phyloP scores from a whole-genome alignment of 805 yeast genomes.

The Hagleromyces aurorensis region DNA sequence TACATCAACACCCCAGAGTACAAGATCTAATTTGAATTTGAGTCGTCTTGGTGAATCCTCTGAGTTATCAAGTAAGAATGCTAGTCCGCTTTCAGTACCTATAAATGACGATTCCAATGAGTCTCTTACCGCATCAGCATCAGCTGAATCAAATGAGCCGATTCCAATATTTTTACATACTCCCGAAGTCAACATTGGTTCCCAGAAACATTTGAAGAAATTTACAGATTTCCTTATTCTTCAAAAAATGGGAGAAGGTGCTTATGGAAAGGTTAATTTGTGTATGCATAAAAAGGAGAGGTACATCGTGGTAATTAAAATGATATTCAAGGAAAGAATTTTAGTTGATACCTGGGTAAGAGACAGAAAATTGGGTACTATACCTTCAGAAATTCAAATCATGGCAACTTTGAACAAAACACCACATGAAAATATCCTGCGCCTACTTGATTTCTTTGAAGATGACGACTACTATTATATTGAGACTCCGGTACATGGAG shows the following conservation, averaged over 20 bases:
- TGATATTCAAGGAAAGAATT: constrained; percentile 86
- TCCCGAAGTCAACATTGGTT: constrained; percentile 44
- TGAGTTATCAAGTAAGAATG: not conserved
- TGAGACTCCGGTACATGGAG: constrained; percentile 89
- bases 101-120: too few relatives aligned
- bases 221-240: constrained; percentile 62
- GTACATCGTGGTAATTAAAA: constrained; percentile 71
- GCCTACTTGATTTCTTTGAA: constrained; percentile 85
- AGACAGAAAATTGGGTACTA: constrained; percentile 83
- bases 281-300: constrained; percentile 59
- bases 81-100: too few relatives aligned
- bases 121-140: constrained; percentile 4
- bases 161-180: constrained; percentile 10
- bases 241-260: constrained; percentile 89
- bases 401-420: constrained; percentile 70
- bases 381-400: constrained; percentile 93
- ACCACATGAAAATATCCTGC: constrained; percentile 84
- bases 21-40: constrained; percentile 6
- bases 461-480: constrained; percentile 84
- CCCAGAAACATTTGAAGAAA: constrained; percentile 59
- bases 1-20: constrained; percentile 19
- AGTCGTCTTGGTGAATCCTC: constrained; percentile 1
- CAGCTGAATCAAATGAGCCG: constrained; percentile 3
- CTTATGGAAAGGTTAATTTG: constrained; percentile 87
- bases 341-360: constrained; percentile 97